These are phyloP conservation scores for Lodderomyces pseudojiufengensis DNA, from an alignment of 1,139 yeast species.

Conservation along the genomic window DNA sequence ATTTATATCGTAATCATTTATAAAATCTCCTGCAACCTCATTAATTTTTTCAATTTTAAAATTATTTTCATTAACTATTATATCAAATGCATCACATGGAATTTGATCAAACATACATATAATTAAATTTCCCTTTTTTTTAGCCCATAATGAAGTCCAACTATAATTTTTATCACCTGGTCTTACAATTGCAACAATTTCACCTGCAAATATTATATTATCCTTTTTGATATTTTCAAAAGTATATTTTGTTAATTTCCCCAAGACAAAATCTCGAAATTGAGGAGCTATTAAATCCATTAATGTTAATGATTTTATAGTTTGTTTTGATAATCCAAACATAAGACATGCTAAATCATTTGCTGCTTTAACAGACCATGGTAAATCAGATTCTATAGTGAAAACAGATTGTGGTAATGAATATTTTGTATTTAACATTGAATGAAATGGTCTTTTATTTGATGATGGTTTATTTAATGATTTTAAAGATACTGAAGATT, in stretches of 20 bases:
- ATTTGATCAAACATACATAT: conserved; percentile 88
- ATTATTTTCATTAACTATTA: conserved; percentile 38
- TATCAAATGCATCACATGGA: conserved; percentile 73
- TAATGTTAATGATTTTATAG: conserved; percentile 59
- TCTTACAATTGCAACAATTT: conserved; percentile 52
- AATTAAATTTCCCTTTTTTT: conserved; percentile 62
- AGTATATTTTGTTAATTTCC: conserved; percentile 42
- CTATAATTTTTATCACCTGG: conserved; percentile 52
- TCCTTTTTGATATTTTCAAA: conserved; percentile 14
- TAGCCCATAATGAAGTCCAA: conserved; percentile 89
- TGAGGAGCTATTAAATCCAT: conserved; percentile 77
- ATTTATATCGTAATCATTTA: conserved; percentile 17
- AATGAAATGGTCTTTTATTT: conserved; percentile 48
- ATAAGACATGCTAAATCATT: conserved; percentile 86
- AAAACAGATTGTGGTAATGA: conserved; percentile 77
- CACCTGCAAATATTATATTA: conserved; percentile 47
- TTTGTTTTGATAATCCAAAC: conserved; percentile 73
- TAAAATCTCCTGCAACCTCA: conserved; percentile 42
- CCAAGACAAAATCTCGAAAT: conserved; percentile 62
- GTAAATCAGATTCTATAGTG: conserved; percentile 71
- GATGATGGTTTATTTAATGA: conserved; percentile 1
- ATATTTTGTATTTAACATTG: conserved; percentile 61
- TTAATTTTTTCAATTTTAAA: conserved; percentile 33
- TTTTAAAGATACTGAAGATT: not conserved
- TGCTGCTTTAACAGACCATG: conserved; percentile 80